phyloP scores from a whole-genome alignment of 169 alveolate species.

The Plasmodium reichenowi region DNA sequence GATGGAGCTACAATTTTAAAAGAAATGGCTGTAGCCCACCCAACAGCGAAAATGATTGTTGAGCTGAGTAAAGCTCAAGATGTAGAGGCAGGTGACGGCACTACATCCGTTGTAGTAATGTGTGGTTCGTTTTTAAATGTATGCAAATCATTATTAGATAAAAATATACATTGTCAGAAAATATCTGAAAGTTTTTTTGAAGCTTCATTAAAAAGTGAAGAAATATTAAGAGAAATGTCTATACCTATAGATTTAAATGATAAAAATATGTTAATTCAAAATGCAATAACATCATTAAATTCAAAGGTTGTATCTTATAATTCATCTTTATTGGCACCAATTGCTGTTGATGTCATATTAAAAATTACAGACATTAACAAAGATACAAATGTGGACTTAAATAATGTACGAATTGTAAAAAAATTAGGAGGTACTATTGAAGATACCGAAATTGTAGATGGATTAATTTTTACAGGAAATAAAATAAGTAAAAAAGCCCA shows the following conservation, averaged over 20 bases:
- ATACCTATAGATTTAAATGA: slow-evolving; percentile 95
- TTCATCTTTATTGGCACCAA: slow-evolving; percentile 97
- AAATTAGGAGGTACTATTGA: slow-evolving; percentile 99
- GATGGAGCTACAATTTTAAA: slow-evolving; percentile 99
- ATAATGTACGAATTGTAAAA: slow-evolving; percentile 91
- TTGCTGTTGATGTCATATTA: slow-evolving; percentile 98
- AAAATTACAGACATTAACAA: slow-evolving; percentile 83
- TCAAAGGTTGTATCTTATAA: slow-evolving; percentile 98
- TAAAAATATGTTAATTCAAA: slow-evolving; percentile 93
- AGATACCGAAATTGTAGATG: slow-evolving; percentile 98
- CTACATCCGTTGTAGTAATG: slow-evolving; percentile 99
- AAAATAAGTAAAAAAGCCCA: slow-evolving; percentile 96
- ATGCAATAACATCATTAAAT: slow-evolving; percentile 97
- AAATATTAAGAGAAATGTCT: slow-evolving; percentile 93
- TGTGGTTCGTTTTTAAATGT: slow-evolving; percentile 98
- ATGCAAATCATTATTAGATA: slow-evolving; percentile 94
- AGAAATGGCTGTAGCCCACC: slow-evolving; percentile 97
- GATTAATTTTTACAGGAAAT: slow-evolving; percentile 96
- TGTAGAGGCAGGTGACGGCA: slow-evolving; percentile 99
- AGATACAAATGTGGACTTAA: slow-evolving; percentile 91
- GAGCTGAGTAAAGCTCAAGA: slow-evolving; percentile 99
- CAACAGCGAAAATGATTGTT: slow-evolving; percentile 98
- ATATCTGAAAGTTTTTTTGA: slow-evolving; percentile 96
- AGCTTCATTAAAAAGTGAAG: slow-evolving; percentile 92
- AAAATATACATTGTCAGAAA: slow-evolving; percentile 98